Evolutionary conservation across 2,329 filamentous ascomycete species (phyloP).

Genomic region (Trichoderma sp.): DNA sequence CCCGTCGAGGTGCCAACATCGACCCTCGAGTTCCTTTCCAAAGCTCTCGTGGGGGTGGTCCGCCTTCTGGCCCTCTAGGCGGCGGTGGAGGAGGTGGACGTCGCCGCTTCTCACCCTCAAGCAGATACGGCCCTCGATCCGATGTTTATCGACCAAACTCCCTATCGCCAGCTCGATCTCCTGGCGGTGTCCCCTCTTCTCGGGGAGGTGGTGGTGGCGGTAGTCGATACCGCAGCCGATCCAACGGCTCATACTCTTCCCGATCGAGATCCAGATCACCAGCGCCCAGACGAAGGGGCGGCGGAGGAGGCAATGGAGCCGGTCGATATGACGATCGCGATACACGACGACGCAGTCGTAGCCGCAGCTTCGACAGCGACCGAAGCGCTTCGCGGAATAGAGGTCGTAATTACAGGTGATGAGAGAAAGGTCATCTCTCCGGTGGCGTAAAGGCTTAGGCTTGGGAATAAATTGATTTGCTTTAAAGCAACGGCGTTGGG

Average conservation of each 20-base stretch:
- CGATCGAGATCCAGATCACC: conserved; percentile 48
- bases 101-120: conserved; percentile 35
- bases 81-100: conserved; percentile 38
- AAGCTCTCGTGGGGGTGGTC: conserved; percentile 34
- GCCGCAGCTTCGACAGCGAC: conserved; percentile 46
- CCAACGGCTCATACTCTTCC: conserved; percentile 44
- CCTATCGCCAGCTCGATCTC: conserved; percentile 45
- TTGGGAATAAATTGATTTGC: neutral
- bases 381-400: conserved; percentile 40
- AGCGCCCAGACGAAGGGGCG: conserved; percentile 32
- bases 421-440: neutral
- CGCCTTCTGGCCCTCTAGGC: conserved; percentile 23
- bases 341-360: conserved; percentile 45
- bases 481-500: conserved; percentile 9
- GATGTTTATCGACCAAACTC: conserved; percentile 64
- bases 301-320: conserved; percentile 14
- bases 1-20: conserved; percentile 60
- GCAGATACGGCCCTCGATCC: conserved; percentile 43
- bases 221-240: conserved; percentile 46
- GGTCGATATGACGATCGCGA: conserved; percentile 27
- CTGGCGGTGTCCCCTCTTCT: conserved; percentile 40
- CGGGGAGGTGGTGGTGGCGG: conserved; percentile 26
- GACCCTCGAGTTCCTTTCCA: conserved; percentile 44
- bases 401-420: conserved; percentile 35
- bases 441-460: neutral